These are phyloP conservation scores for Aspergillus niger DNA, from an alignment of 2,329 filamentous ascomycete genomes.

Conservation along the genomic window DNA sequence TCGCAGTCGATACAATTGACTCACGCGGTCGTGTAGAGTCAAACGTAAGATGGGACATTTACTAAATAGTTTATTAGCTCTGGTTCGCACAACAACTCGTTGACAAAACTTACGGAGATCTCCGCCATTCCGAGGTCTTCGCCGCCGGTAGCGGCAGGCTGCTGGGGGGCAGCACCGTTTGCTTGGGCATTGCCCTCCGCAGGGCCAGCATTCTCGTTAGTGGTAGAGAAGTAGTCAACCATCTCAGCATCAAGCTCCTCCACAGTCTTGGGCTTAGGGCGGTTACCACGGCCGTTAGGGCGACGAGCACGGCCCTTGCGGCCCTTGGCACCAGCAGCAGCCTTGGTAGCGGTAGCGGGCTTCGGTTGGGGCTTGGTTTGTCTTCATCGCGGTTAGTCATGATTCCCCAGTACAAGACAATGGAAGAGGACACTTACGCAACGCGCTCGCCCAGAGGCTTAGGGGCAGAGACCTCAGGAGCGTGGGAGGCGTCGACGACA, in stretches of 20 bases:
- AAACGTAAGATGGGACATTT: constrained; percentile 17
- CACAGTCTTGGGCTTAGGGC: constrained; percentile 78
- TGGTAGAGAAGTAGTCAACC: constrained; percentile 78
- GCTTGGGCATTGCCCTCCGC: constrained; percentile 47
- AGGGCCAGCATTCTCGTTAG: constrained; percentile 43
- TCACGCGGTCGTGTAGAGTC: constrained; percentile 8
- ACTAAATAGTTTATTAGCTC: constrained; percentile 11
- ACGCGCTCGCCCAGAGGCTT: constrained; percentile 82
- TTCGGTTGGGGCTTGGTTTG: constrained; percentile 76
- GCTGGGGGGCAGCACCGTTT: constrained; percentile 51
- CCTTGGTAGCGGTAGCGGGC: constrained; percentile 75
- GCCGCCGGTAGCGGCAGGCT: constrained; percentile 49
- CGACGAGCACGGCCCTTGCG: constrained; percentile 49
- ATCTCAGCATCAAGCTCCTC: constrained; percentile 98
- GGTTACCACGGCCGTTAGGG: constrained; percentile 62
- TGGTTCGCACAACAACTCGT: background rate
- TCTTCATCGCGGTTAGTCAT: constrained; percentile 34
- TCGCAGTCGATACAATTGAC: constrained; percentile 9
- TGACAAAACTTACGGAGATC: constrained; percentile 49
- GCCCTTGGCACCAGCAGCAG: constrained; percentile 55
- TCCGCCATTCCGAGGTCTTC: constrained; percentile 60
- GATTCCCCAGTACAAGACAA: background rate
- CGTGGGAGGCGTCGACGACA: constrained; percentile 74
- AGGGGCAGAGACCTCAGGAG: constrained; percentile 67
- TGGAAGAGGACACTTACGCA: constrained; percentile 54